Evolutionary conservation across 495 filamentous ascomycete species (phyloP).

Genomic region (Corynascus novoguineensis): DNA sequence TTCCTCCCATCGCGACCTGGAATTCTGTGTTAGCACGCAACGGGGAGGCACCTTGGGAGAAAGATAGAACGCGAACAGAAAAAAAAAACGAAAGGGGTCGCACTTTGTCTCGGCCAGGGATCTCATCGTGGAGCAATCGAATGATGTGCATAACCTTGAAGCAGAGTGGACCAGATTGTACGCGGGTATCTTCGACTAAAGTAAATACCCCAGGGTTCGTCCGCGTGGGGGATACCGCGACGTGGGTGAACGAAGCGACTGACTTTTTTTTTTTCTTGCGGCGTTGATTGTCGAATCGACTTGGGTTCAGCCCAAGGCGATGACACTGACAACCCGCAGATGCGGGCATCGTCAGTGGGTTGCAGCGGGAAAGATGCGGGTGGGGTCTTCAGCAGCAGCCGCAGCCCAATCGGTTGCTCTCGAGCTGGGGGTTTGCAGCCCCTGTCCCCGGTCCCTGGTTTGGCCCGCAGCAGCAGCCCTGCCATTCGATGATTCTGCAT

Average conservation of each 20-base stretch:
- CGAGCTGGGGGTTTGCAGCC: not conserved
- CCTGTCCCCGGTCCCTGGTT: constrained; percentile 9
- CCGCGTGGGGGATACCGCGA: not conserved
- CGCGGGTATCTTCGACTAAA: not conserved
- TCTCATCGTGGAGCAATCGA: constrained; percentile 2
- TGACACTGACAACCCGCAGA: not conserved
- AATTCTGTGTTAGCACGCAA: constrained; percentile 4
- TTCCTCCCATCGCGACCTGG: constrained; percentile 57
- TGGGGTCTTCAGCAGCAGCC: not conserved
- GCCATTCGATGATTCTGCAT: constrained; percentile 9
- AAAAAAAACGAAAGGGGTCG: too few relatives aligned
- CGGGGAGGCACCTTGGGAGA: not conserved
- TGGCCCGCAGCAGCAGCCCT: constrained; percentile 7
- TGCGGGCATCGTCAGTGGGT: constrained; percentile 7
- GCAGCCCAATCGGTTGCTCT: constrained; percentile 12
- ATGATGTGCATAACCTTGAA: not conserved
- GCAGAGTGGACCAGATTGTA: not conserved
- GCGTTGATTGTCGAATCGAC: constrained; percentile 1
- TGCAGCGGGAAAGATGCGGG: constrained; percentile 5
- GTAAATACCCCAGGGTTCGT: not conserved
- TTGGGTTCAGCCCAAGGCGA: not conserved
- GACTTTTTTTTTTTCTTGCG: not conserved
- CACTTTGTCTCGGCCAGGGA: constrained; percentile 15
- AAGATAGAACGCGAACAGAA: too few relatives aligned
- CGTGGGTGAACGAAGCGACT: not conserved